Evolutionary conservation across 2,329 filamentous ascomycete species (phyloP), one percentile per base, ranked within the genome.

Genomic region (Cordyceps cateniannulata): DNA sequence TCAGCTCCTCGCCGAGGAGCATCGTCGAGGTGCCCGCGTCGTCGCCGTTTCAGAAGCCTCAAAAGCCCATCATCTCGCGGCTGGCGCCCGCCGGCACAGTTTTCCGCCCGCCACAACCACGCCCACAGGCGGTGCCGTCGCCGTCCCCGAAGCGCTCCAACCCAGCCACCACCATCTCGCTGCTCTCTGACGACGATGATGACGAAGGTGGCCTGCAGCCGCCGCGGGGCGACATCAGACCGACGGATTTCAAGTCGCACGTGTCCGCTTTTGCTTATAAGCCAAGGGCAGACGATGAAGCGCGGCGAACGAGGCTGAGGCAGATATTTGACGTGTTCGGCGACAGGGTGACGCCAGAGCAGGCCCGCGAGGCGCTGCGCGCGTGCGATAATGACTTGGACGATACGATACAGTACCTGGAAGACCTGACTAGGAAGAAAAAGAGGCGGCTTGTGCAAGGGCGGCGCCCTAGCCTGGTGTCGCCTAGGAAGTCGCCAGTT

Each of bases 21-120:
- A 68, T 77, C 20, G 70, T 97, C 60, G 93, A 96, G 72, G 93
- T 97, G 3, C 87, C 88, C 32, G 90, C 91, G n/a, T 97, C 93
- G 3, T 97, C 93, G 1, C 93, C 92, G 2, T 81, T 87, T 61
- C 82, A 83, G 62, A 61, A 67, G 29, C 60, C 69, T 27, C 38
- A 18, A n/a, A 18, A 18, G 38, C 38, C 38, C 38, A 62, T 77
- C 27, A 83, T 81, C 24, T 85, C 79, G 63, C 75, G 84, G 49
- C 88, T 96, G 78, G 89, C 90, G 40, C 90, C 91, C 29, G 82
- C 86, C 50, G 89, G 91, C 7, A 96, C 91, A 0, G 73, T 80
- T 10, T 93, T 89, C 68, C 82, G 84, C 64, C 78, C 83, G 44
- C 80, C 77, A 3, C 69, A 72, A 29, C 69, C 73, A 25, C 66